Evolutionary conservation across 1,139 yeast species (phyloP).

Genomic region (Geotrichum reessii): DNA sequence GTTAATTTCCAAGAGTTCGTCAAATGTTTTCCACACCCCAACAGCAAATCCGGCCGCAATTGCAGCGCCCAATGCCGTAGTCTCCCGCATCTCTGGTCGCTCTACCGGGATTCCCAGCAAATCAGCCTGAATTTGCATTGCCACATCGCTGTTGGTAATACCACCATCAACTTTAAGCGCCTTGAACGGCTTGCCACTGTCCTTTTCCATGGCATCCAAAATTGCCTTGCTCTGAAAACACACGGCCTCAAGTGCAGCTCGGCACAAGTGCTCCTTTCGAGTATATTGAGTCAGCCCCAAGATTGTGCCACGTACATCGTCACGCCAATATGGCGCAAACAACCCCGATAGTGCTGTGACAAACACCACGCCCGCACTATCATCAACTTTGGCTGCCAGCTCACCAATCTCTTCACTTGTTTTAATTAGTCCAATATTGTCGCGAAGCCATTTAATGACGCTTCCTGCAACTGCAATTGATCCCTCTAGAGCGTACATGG

Average conservation of each 20-base stretch:
- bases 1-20: slow-evolving; percentile 48
- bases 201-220: slow-evolving; percentile 82
- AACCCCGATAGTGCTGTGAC: slow-evolving; percentile 94
- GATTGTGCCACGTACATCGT: slow-evolving; percentile 87
- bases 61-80: slow-evolving; percentile 95
- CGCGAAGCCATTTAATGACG: slow-evolving; percentile 90
- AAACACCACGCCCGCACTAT: slow-evolving; percentile 88
- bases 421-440: slow-evolving; percentile 75
- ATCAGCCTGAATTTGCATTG: slow-evolving; percentile 92
- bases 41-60: slow-evolving; percentile 88
- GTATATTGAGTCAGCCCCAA: slow-evolving; percentile 91
- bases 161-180: slow-evolving; percentile 82
- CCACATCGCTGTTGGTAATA: slow-evolving; percentile 85
- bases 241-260: slow-evolving; percentile 93
- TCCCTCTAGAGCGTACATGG: slow-evolving; percentile 89
- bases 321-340: slow-evolving; percentile 95
- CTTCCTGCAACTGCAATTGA: slow-evolving; percentile 96
- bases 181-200: slow-evolving; percentile 55
- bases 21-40: slow-evolving; percentile 69
- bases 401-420: slow-evolving; percentile 87
- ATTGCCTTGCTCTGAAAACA: slow-evolving; percentile 92
- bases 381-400: slow-evolving; percentile 71
- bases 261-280: slow-evolving; percentile 77
- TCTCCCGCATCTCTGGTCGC: slow-evolving; percentile 78
- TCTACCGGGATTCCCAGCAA: slow-evolving; percentile 77